A percentile compares a stretch with the other conserved stretches of the same genome.
These are phyloP conservation scores for Ophiostoma sp. DNA, from an alignment of 2,329 filamentous ascomycete genomes.

Conservation along the genomic window DNA sequence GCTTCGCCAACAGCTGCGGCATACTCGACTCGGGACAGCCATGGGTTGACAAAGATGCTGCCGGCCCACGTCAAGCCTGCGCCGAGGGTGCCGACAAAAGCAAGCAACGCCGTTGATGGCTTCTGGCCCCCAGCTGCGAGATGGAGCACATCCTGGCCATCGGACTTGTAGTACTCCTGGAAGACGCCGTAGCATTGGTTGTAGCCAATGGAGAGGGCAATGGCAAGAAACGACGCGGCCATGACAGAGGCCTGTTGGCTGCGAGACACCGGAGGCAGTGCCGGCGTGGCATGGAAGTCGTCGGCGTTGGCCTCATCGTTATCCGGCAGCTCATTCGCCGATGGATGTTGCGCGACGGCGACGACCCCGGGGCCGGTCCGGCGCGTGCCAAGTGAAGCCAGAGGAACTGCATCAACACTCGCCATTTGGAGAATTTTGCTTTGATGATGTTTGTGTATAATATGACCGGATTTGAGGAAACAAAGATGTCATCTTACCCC, in stretches of 20 bases:
- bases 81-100: slow-evolving; percentile 46
- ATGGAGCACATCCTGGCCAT: slow-evolving; percentile 38
- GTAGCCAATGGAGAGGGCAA: slow-evolving; percentile 45
- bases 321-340: background rate
- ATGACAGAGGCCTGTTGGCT: slow-evolving; percentile 42
- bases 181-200: slow-evolving; percentile 48
- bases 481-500: background rate
- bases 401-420: slow-evolving; percentile 1
- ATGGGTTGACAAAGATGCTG: slow-evolving; percentile 45
- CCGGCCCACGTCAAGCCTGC: slow-evolving; percentile 47
- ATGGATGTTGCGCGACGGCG: background rate
- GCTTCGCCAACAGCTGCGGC: background rate
- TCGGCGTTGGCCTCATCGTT: slow-evolving; percentile 7
- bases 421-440: slow-evolving; percentile 7
- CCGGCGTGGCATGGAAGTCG: slow-evolving; percentile 20
- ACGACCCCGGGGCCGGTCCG: slow-evolving; percentile 20
- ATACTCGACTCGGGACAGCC: slow-evolving; percentile 41
- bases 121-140: slow-evolving; percentile 29
- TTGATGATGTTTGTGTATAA: background rate
- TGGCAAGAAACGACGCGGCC: slow-evolving; percentile 41
- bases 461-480: background rate
- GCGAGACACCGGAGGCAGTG: slow-evolving; percentile 36
- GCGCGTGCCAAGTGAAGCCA: slow-evolving; percentile 13
- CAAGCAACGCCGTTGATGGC: slow-evolving; percentile 40
- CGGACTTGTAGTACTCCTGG: slow-evolving; percentile 45